Evolutionary conservation across 306 rosid genomes (phyloP).

Genomic region (Cicer chorassanicum): DNA sequence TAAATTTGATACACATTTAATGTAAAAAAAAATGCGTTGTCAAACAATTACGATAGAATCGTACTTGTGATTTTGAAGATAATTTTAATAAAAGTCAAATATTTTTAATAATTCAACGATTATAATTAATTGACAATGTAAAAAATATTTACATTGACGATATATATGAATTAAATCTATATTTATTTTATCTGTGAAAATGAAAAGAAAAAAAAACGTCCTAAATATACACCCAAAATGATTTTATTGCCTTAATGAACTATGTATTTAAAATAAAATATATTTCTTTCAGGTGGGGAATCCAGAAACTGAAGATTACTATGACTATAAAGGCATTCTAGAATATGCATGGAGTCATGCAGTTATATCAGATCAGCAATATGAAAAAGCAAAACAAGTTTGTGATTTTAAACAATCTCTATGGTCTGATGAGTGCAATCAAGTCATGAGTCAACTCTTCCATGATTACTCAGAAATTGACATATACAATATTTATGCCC

Average conservation of each 20-base stretch:
- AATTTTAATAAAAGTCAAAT: too few relatives aligned
- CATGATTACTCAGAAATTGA: constrained; percentile 57
- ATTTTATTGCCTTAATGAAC: constrained; percentile 7
- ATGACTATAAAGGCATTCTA: constrained; percentile 53
- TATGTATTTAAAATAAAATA: not conserved
- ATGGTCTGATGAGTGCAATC: constrained; percentile 59
- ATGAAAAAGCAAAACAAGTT: constrained; percentile 53
- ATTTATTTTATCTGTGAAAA: too few relatives aligned
- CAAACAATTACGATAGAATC: too few relatives aligned
- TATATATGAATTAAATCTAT: too few relatives aligned
- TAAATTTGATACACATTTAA: too few relatives aligned
- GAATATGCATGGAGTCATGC: constrained; percentile 77
- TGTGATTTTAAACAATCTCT: constrained; percentile 54
- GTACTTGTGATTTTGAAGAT: too few relatives aligned
- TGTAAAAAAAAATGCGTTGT: too few relatives aligned
- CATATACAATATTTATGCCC: constrained; percentile 66
- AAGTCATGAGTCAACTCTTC: constrained; percentile 50
- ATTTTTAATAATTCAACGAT: too few relatives aligned
- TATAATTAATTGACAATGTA: too few relatives aligned
- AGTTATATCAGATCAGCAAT: constrained; percentile 58
- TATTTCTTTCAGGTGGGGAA: constrained; percentile 53
- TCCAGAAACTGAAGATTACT: constrained; percentile 58
- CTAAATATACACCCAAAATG: not conserved
- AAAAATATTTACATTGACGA: too few relatives aligned
- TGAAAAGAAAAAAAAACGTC: not conserved